phyloP scores from a whole-genome alignment of 495 filamentous ascomycete genomes.

The Sporormia fimetaria region DNA sequence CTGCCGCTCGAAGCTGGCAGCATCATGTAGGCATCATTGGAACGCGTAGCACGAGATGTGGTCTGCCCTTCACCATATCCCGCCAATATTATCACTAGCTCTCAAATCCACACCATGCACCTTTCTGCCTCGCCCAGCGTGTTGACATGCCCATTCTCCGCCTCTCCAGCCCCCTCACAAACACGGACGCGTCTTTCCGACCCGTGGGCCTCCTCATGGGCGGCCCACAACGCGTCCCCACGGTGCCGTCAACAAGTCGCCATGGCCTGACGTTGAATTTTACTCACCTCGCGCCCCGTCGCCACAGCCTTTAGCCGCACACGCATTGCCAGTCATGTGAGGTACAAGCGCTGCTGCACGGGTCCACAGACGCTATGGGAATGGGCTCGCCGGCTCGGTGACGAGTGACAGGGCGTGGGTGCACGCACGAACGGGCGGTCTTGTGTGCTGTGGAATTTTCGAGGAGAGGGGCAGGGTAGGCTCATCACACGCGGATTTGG shows the following conservation, averaged over 20 bases:
- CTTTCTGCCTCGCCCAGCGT: no score
- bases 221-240: constrained; percentile 1
- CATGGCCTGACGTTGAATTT: constrained; percentile 28
- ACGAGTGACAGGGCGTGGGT: no score
- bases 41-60: no score
- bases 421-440: not conserved
- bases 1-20: no score
- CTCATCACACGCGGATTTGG: no score
- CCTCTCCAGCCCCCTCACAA: not conserved
- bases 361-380: constrained; percentile 1
- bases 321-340: constrained; percentile 23
- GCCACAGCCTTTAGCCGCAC: constrained; percentile 20
- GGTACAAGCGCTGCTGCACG: constrained; percentile 19
- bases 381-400: no score
- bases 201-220: not conserved
- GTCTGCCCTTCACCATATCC: constrained; percentile 2
- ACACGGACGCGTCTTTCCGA: constrained; percentile 3
- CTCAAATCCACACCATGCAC: constrained; percentile 13
- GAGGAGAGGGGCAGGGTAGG: no score
- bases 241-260: no score
- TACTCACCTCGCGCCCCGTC: no score
- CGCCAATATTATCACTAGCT: not conserved
- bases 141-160: not conserved
- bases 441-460: no score
- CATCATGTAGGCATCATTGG: no score